Evolutionary conservation across 2,329 filamentous ascomycete genomes (phyloP), one percentile per base, ranked within the genome.

Genomic region (Elsinoe necatrix): DNA sequence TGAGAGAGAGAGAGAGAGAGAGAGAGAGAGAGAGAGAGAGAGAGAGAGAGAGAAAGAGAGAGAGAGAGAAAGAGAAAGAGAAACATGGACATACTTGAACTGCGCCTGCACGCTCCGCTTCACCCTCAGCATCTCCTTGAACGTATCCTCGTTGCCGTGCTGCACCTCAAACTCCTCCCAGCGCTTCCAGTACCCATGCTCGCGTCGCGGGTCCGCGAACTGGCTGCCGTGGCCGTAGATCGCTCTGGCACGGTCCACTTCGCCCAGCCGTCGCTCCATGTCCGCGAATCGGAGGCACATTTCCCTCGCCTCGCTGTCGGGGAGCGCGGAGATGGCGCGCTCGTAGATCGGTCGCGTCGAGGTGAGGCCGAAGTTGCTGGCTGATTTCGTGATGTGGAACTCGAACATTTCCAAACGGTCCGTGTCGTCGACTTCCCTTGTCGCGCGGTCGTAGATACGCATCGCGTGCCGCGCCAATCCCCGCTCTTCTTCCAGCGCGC

Each of bases 211-310:
- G 70, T 98, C 95, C 73, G 90, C 95, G 72, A 97, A 98, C 69
- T 98, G 93, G 42, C 89, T 95, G 11, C 89, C 93, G 68, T 98
- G 93, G 1, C 91, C 92, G 67, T 95, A 98, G 63, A 98, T 97
- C 6, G 92, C 91, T 64, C 93, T 80, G 39, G 93, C 92, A 58
- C 95, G 85, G 70, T 98, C 93, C 69, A 98, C 95, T 69, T 96
- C 90, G 61, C 91, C 91, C 4, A 96, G 75, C 27, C 90, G 78
- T 65, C 91, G 84, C 74, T 96, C 90, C 90, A 95, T 95, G 66
- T 96, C 90, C 1, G 93, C 93, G 68, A 98, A 98, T 68, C 96
- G 97, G 68, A 98, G 83, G 73, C 93, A 98, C 93, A 98, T 98
- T 64, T 93, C 88, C 68, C 91, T 89, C 5, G 92, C 93, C 72